phyloP scores from a whole-genome alignment of 1,139 yeast genomes.

The Yamadazyma membranifaciens region DNA sequence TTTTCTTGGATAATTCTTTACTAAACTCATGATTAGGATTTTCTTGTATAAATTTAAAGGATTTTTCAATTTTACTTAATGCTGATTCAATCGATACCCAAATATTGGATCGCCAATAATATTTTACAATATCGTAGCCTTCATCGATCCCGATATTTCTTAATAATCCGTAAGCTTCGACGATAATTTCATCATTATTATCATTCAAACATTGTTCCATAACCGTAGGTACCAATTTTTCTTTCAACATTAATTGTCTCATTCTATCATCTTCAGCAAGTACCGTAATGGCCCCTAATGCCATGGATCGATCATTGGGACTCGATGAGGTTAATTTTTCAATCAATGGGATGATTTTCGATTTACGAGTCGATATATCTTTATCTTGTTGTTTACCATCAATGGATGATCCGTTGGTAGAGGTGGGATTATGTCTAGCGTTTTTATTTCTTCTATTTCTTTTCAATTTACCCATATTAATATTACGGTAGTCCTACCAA shows the following conservation, averaged over 20 bases:
- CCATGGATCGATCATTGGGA: constrained; percentile 75
- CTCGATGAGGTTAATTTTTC: constrained; percentile 60
- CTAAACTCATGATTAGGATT: constrained; percentile 19
- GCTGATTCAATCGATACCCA: constrained; percentile 59
- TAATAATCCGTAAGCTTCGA: constrained; percentile 76
- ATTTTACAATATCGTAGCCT: constrained; percentile 80
- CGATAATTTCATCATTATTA: constrained; percentile 68
- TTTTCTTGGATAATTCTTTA: constrained; percentile 15
- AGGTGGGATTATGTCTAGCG: constrained; percentile 51
- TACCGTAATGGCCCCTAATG: constrained; percentile 70
- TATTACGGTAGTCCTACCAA: background rate
- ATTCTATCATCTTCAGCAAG: constrained; percentile 66
- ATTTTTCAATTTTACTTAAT: constrained; percentile 46
- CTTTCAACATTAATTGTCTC: constrained; percentile 66
- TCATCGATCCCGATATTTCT: constrained; percentile 81
- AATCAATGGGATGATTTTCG: constrained; percentile 67
- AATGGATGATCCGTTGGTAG: constrained; percentile 11
- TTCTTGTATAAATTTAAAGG: constrained; percentile 44
- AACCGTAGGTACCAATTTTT: constrained; percentile 61
- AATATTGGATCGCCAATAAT: constrained; percentile 75
- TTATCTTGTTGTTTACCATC: constrained; percentile 28
- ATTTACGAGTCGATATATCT: constrained; percentile 50
- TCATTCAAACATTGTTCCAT: constrained; percentile 68
- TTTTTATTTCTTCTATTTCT: constrained; percentile 62
- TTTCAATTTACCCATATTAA: constrained; percentile 70